phyloP scores from a whole-genome alignment of 345 rosid species.

The Brassica incana region DNA sequence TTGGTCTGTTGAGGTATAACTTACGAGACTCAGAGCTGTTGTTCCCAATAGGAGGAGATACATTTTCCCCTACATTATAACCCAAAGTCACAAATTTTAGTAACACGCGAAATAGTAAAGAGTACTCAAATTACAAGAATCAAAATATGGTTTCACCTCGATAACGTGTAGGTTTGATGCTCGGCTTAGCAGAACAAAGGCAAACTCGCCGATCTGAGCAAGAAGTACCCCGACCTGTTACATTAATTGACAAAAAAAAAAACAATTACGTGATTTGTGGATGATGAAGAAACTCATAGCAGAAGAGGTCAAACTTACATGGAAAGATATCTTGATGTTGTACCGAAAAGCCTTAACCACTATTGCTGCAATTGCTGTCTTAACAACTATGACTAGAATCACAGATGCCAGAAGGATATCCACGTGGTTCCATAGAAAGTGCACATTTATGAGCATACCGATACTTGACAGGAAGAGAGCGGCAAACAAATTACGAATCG shows the following conservation, averaged over 20 bases:
- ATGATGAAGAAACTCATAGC: not conserved
- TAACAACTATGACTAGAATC: slow-evolving; percentile 83
- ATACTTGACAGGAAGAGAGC: slow-evolving; percentile 98
- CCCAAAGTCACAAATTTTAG: not conserved
- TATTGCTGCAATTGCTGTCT: slow-evolving; percentile 73
- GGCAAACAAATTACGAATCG: slow-evolving; percentile 91
- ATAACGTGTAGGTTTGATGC: slow-evolving; percentile 94
- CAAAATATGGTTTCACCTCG: slow-evolving; percentile 52
- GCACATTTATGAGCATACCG: slow-evolving; percentile 97
- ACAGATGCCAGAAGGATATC: slow-evolving; percentile 97
- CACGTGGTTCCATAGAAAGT: slow-evolving; percentile 97
- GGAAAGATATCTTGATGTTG: slow-evolving; percentile 78
- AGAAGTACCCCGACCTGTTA: slow-evolving; percentile 82
- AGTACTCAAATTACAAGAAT: not conserved
- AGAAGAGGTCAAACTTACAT: slow-evolving; percentile 53
- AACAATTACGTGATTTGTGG: not conserved
- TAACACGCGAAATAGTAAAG: not conserved
- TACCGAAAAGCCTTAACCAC: slow-evolving; percentile 83
- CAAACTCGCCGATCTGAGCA: slow-evolving; percentile 99
- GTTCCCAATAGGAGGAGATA: slow-evolving; percentile 98
- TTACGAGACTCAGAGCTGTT: slow-evolving; percentile 92
- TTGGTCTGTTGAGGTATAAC: slow-evolving; percentile 17
- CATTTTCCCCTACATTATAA: slow-evolving; percentile 83
- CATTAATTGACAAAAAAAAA: not conserved
- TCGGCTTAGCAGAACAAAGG: slow-evolving; percentile 91